phyloP scores from a whole-genome alignment of 2,329 filamentous ascomycete species.

The Tolypocladium inflatum region DNA sequence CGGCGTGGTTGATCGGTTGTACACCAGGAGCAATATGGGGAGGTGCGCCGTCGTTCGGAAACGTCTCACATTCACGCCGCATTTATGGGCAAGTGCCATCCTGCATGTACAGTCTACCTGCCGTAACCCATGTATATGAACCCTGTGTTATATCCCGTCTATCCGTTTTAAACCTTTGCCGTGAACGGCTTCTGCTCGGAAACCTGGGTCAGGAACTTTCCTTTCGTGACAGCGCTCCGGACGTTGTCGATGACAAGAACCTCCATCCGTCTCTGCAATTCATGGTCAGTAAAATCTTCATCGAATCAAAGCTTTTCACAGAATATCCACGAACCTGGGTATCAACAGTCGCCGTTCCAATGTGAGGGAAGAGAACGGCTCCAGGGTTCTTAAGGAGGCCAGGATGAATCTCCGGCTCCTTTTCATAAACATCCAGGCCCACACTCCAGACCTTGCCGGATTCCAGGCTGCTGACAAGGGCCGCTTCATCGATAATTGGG shows the following conservation, averaged over 20 bases:
- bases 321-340: conserved; percentile 7
- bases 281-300: not conserved
- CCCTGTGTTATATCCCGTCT: not conserved
- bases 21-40: not conserved
- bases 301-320: rapidly evolving
- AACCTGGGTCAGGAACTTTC: conserved; percentile 8
- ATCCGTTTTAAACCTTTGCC: not conserved
- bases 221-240: conserved; percentile 17
- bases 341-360: conserved; percentile 57
- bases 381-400: conserved; percentile 48
- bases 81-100: not conserved
- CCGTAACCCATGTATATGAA: not conserved
- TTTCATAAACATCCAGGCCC: conserved; percentile 48
- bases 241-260: conserved; percentile 19
- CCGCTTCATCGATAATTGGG: conserved; percentile 45
- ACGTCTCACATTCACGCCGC: not conserved
- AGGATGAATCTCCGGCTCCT: conserved; percentile 51
- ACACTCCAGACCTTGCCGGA: conserved; percentile 43
- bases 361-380: conserved; percentile 55
- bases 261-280: conserved; percentile 14
- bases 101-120: not conserved
- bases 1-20: too few species aligned
- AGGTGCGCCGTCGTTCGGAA: not conserved
- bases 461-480: conserved; percentile 42
- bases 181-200: conserved; percentile 4